Conservation (phyloP, 805 yeast species). For the Wickerhamiella vanderwaltii region DNA sequence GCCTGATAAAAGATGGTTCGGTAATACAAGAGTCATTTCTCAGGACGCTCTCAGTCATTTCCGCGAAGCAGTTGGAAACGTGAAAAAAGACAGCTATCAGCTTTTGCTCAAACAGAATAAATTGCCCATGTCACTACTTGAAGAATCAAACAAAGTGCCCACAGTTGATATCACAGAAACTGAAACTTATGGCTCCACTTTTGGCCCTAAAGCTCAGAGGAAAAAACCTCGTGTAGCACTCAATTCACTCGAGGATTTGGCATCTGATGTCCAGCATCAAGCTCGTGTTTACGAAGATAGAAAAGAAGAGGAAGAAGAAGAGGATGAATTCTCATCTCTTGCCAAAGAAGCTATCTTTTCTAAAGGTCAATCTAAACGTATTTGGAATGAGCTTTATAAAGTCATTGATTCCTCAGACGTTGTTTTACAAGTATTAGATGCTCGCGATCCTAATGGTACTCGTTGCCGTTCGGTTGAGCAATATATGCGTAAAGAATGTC, state of each 20-base stretch:
- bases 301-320: constrained; percentile 40
- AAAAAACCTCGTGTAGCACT: constrained; percentile 77
- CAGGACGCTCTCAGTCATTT: constrained; percentile 93
- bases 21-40: constrained; percentile 92
- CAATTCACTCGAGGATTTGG: constrained; percentile 70
- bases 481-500: constrained; percentile 82
- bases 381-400: constrained; percentile 95
- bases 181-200: constrained; percentile 66
- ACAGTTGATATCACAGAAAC: constrained; percentile 70
- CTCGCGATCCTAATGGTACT: constrained; percentile 95
- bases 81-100: constrained; percentile 69
- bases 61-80: constrained; percentile 85
- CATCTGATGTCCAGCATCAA: constrained; percentile 44
- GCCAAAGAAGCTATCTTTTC: constrained; percentile 93
- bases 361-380: constrained; percentile 96
- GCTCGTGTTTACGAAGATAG: constrained; percentile 58
- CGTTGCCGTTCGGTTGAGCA: constrained; percentile 89
- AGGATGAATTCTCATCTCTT: constrained; percentile 73
- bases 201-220: constrained; percentile 92
- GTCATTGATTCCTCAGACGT: constrained; percentile 97
- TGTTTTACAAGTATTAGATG: constrained; percentile 90
- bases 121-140: constrained; percentile 87
- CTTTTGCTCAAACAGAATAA: constrained; percentile 80
- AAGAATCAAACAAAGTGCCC: constrained; percentile 70
- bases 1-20: constrained; percentile 96